These are phyloP conservation scores for Dioscorea cayenensis DNA, from an alignment of 116 monocot species.

Conservation along the genomic window DNA sequence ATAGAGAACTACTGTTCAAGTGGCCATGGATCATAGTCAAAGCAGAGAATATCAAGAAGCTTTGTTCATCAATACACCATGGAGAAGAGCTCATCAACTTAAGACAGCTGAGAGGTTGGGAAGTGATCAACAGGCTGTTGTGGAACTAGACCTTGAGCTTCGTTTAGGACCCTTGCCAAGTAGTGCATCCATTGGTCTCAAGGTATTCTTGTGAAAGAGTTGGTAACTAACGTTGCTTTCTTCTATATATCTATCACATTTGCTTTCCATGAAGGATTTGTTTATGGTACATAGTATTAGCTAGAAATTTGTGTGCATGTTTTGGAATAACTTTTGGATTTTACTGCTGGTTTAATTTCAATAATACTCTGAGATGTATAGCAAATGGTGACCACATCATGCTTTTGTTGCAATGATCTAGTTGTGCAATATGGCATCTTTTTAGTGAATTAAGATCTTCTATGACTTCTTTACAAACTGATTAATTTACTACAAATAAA, in stretches of 20 bases:
- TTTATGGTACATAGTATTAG: no score
- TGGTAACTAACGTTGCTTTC: not conserved
- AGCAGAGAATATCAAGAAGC: not conserved
- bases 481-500: no score
- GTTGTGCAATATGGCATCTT: no score
- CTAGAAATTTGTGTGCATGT: no score
- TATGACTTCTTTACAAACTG: no score
- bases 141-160: constrained; percentile 2
- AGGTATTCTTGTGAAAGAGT: not conserved
- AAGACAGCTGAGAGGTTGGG: not conserved
- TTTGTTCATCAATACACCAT: not conserved
- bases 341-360: not conserved
- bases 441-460: no score
- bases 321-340: no score
- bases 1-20: not conserved
- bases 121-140: not conserved
- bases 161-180: not conserved
- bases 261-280: not conserved
- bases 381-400: no score
- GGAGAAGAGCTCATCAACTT: not conserved
- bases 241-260: not conserved
- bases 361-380: no score
- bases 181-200: not conserved
- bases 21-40: not conserved
- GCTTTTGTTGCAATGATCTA: no score